Evolutionary conservation across 2,329 filamentous ascomycete genomes (phyloP), one percentile per base, ranked within the genome.

Genomic region (Fusarium ambrosium): DNA sequence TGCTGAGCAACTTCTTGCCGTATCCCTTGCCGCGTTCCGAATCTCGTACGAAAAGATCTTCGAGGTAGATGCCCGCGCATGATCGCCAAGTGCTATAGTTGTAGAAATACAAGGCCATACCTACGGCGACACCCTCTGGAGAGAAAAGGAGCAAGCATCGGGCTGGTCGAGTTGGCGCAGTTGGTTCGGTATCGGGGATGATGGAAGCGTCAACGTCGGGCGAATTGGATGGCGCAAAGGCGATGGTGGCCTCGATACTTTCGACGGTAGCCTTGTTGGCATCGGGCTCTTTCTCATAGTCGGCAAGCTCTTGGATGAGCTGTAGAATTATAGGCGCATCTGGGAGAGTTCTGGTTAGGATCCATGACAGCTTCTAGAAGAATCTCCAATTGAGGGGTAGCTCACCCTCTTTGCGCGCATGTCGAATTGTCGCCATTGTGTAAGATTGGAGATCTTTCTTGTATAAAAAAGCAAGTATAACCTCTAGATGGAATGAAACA

Each of bases 81-180:
- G 93, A 90, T 10, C 93, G 90, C 97, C 97, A 98, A 1, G 96
- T 98, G 80, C 92, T 95, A 85, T 98, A 98, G 85, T 96, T 98
- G 87, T 96, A 95, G 83, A 97, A 98, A 85, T 95, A 98, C 45
- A 98, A 85, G 1, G 95, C 95, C 89, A 98, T 94, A 58, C 93
- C 95, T 0, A 91, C 93, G 1, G 82, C 82, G 43, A 84, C 80
- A 13, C 86, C 83, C 7, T 85, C 82, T 13, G 86, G 84, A 24
- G 88, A 84, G 76, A 87, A 87, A 64, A 96, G 84, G 11, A 97
- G 84, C 37, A 97, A 87, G 60, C 94, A 96, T 71, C 94, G 93
- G 20, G 95, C 93, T 34, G 92, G 94, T n/a, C 85, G 86, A 6
- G 83, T 78, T 2, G 89, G 82, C 1, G 89, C 86, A 61, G 89